These are phyloP conservation scores for Hortiboletus campestris DNA, from an alignment of 768 basidiomycete species.

Conservation along the genomic window DNA sequence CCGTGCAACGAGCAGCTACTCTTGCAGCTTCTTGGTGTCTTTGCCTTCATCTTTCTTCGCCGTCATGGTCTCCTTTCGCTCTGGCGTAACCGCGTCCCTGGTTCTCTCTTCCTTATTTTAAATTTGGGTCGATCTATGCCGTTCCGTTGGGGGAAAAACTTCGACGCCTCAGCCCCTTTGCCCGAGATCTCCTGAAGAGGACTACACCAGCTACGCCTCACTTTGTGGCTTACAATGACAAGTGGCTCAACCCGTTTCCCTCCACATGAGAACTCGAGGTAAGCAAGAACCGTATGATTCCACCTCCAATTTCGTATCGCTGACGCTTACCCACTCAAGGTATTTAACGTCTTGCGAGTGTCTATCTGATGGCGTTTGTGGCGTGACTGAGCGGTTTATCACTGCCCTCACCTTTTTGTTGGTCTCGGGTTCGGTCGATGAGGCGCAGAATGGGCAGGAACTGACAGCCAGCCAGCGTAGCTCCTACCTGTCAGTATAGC, in stretches of 20 bases:
- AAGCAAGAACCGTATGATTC: background rate
- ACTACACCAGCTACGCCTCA: slow-evolving; percentile 45
- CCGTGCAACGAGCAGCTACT: background rate
- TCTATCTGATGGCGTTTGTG: background rate
- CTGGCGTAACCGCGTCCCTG: background rate
- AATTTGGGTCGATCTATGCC: slow-evolving; percentile 7
- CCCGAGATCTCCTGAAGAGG: slow-evolving; percentile 22
- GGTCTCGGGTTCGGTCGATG: slow-evolving; percentile 39
- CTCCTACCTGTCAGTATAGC: slow-evolving; percentile 45
- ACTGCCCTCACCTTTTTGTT: slow-evolving; percentile 45
- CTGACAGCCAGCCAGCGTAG: slow-evolving; percentile 38
- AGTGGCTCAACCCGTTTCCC: slow-evolving; percentile 45
- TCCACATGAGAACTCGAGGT: slow-evolving; percentile 44
- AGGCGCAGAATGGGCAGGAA: slow-evolving; percentile 45
- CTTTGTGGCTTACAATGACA: slow-evolving; percentile 43
- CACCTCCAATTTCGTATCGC: background rate
- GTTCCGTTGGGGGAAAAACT: slow-evolving; percentile 24
- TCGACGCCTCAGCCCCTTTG: slow-evolving; percentile 16
- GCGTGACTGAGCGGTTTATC: background rate
- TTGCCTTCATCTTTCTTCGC: background rate
- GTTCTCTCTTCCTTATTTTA: slow-evolving; percentile 8
- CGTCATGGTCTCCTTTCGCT: slow-evolving; percentile 17
- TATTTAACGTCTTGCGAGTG: slow-evolving; percentile 36
- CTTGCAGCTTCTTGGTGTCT: background rate
- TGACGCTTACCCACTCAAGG: slow-evolving; percentile 15